These are phyloP conservation scores for Mycena alexandri DNA, from an alignment of 768 basidiomycete genomes.

Conservation along the genomic window DNA sequence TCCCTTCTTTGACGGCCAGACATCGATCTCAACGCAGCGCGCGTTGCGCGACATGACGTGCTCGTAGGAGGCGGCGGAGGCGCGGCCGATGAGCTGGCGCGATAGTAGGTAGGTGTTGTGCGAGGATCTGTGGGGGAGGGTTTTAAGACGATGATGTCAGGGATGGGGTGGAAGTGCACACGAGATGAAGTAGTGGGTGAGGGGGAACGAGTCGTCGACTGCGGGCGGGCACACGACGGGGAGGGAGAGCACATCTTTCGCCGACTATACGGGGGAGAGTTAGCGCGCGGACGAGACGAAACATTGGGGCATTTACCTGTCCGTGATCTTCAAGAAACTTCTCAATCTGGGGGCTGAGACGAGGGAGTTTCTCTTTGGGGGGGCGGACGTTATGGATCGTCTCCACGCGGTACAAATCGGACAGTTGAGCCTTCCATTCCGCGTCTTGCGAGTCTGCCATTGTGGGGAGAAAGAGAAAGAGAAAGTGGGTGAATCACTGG, in stretches of 20 bases:
- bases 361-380: slow-evolving; percentile 29
- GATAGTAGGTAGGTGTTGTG: slow-evolving; percentile 77
- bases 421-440: slow-evolving; percentile 27
- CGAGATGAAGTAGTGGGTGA: slow-evolving; percentile 72
- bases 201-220: slow-evolving; percentile 59
- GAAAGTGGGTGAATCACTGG: background rate
- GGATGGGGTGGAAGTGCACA: slow-evolving; percentile 40
- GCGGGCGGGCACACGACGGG: slow-evolving; percentile 52
- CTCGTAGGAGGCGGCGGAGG: slow-evolving; percentile 67
- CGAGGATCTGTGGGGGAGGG: slow-evolving; percentile 61
- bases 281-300: background rate
- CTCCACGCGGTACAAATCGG: slow-evolving; percentile 16
- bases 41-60: slow-evolving; percentile 65
- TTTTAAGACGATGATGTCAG: background rate
- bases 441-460: slow-evolving; percentile 30
- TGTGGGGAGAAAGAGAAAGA: background rate
- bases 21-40: slow-evolving; percentile 77
- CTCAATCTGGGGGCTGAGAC: slow-evolving; percentile 44
- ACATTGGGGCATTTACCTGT: slow-evolving; percentile 30
- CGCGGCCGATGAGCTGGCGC: slow-evolving; percentile 66
- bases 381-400: slow-evolving; percentile 37
- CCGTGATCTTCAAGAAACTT: slow-evolving; percentile 41
- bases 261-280: slow-evolving; percentile 39
- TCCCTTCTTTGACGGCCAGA: slow-evolving; percentile 69
- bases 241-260: slow-evolving; percentile 51